These are phyloP conservation scores for Melanogaster broomeanus DNA, from an alignment of 768 basidiomycete species.

Conservation along the genomic window DNA sequence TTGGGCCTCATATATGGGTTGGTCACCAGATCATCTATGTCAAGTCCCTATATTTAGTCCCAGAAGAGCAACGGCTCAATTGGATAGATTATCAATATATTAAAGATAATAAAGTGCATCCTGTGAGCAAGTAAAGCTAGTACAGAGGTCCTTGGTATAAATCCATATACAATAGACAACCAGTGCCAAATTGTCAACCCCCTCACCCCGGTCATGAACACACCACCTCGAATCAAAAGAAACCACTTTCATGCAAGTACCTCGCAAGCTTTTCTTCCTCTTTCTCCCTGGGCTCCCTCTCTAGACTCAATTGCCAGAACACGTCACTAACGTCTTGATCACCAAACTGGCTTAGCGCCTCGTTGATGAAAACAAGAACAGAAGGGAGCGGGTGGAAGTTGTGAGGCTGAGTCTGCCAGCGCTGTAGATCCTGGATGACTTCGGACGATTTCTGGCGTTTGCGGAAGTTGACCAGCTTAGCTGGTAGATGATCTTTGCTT, in stretches of 20 bases:
- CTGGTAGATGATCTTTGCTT: conserved; percentile 49
- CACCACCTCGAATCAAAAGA: conserved; percentile 23
- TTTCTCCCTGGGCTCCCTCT: conserved; percentile 55
- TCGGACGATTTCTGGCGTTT: conserved; percentile 57
- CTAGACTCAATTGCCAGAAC: conserved; percentile 48
- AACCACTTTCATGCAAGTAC: conserved; percentile 41
- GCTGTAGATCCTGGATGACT: conserved; percentile 57
- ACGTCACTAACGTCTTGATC: conserved; percentile 34
- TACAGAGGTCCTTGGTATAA: not conserved
- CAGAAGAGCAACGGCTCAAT: no score
- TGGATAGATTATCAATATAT: not conserved
- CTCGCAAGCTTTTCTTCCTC: conserved; percentile 52
- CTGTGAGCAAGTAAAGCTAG: not conserved
- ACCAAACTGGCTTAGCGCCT: conserved; percentile 38
- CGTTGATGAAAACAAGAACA: conserved; percentile 46
- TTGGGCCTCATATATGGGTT: no score
- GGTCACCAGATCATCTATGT: no score
- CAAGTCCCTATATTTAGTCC: no score
- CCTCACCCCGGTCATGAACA: not conserved
- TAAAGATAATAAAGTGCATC: not conserved
- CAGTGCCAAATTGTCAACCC: not conserved
- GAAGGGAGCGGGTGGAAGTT: conserved; percentile 48
- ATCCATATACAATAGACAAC: not conserved
- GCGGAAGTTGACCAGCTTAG: conserved; percentile 56
- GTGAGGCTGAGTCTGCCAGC: conserved; percentile 56